Conservation (phyloP, 805 yeast species). For the Priceomyces castillae region DNA sequence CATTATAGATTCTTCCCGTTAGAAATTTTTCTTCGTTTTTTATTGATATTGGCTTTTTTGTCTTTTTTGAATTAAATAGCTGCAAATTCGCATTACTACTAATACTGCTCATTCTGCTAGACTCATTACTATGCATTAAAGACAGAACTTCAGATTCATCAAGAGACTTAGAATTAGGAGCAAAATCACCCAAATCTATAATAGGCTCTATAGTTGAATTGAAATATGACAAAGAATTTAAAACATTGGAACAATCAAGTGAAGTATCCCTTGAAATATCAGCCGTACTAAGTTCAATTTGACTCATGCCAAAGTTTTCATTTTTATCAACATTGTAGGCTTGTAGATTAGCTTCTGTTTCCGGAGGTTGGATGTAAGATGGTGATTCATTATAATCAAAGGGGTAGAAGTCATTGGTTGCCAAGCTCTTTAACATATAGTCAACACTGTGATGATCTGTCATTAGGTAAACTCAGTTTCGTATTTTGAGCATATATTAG, state of each 20-base stretch:
- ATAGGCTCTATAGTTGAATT: neutral
- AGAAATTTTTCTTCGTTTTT: neutral
- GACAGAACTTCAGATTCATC: neutral
- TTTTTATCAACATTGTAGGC: neutral
- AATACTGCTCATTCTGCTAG: neutral
- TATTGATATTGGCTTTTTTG: neutral
- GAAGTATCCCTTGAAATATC: neutral
- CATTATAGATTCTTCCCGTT: constrained; percentile 7
- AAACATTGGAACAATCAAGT: neutral
- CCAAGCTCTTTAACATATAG: neutral
- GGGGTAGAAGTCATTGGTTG: neutral
- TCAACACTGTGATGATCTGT: neutral
- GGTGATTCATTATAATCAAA: neutral
- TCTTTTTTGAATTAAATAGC: neutral
- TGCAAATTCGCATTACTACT: constrained; percentile 4
- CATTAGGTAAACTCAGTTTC: neutral
- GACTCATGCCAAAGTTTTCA: neutral
- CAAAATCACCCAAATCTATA: neutral
- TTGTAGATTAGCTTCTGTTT: neutral
- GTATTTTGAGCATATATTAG: neutral
- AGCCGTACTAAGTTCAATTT: neutral
- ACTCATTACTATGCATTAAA: neutral
- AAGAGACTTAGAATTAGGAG: neutral
- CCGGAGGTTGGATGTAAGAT: neutral
- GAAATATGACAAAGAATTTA: neutral